Conservation (phyloP, 257 asterid genomes). For the Thymus mandschuricus region DNA sequence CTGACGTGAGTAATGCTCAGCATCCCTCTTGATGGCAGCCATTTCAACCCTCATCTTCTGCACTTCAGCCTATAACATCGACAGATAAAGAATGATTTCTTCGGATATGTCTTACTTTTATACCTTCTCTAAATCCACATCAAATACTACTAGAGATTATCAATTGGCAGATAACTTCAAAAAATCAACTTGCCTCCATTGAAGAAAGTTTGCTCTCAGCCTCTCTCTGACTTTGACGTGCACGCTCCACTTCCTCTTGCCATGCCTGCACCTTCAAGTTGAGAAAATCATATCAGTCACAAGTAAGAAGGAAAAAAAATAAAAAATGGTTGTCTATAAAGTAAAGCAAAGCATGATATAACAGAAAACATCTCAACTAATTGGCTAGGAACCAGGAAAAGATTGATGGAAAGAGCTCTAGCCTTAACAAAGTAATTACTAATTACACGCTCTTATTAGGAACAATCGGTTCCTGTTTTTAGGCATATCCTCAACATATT, state of each 20-base stretch:
- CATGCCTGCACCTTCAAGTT: constrained; percentile 85
- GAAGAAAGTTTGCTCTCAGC: constrained; percentile 94
- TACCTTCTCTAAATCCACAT: constrained; percentile 21
- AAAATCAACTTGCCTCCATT: constrained; percentile 80
- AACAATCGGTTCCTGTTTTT: neutral
- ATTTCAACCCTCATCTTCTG: constrained; percentile 98
- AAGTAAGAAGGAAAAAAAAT: neutral
- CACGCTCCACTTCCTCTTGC: constrained; percentile 99
- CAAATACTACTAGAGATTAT: constrained; percentile 1
- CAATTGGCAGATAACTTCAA: constrained; percentile 20
- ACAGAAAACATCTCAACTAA: constrained; percentile 15
- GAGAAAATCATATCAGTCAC: constrained; percentile 37
- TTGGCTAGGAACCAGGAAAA: constrained; percentile 19
- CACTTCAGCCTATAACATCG: constrained; percentile 75
- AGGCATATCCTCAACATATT: neutral
- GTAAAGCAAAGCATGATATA: neutral
- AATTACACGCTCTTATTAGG: neutral
- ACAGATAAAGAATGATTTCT: constrained; percentile 27
- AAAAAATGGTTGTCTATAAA: neutral
- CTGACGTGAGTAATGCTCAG: constrained; percentile 98
- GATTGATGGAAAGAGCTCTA: neutral
- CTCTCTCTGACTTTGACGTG: constrained; percentile 95
- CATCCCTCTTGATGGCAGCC: constrained; percentile 99
- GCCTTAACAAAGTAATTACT: constrained; percentile 4
- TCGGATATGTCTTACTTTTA: constrained; percentile 24